phyloP scores from a whole-genome alignment of 129 eudicot genomes.

The Pulicaria dysenterica region DNA sequence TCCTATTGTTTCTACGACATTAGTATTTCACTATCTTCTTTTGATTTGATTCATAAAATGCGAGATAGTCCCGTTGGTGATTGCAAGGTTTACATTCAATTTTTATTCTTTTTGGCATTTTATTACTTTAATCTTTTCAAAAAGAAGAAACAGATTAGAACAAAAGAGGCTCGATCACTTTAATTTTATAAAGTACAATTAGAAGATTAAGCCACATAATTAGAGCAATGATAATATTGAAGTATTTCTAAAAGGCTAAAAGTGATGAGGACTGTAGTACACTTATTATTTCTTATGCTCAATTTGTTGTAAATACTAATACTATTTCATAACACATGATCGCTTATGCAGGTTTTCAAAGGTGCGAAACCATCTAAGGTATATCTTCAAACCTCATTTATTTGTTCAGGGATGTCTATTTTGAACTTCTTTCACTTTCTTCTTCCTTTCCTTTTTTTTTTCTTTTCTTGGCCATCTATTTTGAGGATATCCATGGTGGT shows the following conservation, averaged over 20 bases:
- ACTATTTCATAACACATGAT: neutral
- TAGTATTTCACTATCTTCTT: neutral
- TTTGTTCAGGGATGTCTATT: slow-evolving; percentile 4
- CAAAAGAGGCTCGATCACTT: too few species aligned
- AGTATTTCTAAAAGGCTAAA: too few species aligned
- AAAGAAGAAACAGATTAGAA: too few species aligned
- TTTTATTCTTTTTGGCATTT: neutral
- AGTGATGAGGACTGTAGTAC: neutral
- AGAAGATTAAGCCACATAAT: too few species aligned
- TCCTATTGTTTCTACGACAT: neutral
- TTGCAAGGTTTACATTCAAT: neutral
- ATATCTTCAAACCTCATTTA: slow-evolving; percentile 21
- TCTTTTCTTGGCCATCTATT: neutral
- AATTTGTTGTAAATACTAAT: slow-evolving; percentile 4
- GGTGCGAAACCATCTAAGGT: slow-evolving; percentile 39
- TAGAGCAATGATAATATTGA: too few species aligned
- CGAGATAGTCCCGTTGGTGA: neutral
- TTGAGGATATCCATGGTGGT: slow-evolving; percentile 6
- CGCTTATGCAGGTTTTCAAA: slow-evolving; percentile 17
- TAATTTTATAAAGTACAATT: too few species aligned
- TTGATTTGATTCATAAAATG: slow-evolving; percentile 10
- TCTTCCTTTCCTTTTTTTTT: neutral
- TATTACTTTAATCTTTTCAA: neutral
- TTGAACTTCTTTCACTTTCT: neutral
- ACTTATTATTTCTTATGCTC: slow-evolving; percentile 3